Conservation (phyloP, 768 basidiomycete species). For the Grammothele lineata region DNA sequence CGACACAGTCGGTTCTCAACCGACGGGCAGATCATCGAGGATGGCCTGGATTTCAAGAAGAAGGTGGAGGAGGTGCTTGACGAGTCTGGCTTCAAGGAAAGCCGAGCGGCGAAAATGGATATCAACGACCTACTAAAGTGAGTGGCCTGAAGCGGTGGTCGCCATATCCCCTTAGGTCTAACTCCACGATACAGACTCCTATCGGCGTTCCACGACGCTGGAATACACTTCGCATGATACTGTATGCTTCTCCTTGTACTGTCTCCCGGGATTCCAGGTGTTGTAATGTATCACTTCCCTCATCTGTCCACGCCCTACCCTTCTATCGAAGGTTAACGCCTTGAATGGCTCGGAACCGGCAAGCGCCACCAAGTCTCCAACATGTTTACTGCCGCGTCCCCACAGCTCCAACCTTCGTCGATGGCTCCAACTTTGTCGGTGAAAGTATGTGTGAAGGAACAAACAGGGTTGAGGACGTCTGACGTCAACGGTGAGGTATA, state of each 20-base stretch:
- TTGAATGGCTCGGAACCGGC: no score
- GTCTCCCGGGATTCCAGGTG: no score
- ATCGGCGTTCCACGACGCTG: conserved; percentile 69
- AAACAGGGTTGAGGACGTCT: no score
- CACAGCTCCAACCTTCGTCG: no score
- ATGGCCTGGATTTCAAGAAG: conserved; percentile 62
- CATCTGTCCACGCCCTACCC: no score
- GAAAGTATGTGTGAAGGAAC: no score
- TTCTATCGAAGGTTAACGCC: no score
- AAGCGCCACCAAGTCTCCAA: no score
- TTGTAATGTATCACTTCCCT: no score
- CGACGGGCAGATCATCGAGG: conserved; percentile 55
- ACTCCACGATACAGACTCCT: conserved; percentile 44
- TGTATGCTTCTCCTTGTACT: background rate
- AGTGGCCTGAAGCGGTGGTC: conserved; percentile 21
- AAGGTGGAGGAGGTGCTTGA: conserved; percentile 70
- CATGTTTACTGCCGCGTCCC: no score
- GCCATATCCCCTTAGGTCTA: background rate
- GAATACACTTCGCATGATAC: conserved; percentile 64
- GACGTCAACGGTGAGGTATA: no score
- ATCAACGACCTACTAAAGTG: conserved; percentile 89
- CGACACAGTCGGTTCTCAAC: background rate
- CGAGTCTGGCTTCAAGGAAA: conserved; percentile 69
- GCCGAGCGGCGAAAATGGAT: conserved; percentile 89
- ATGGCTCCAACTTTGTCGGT: no score